phyloP scores from a whole-genome alignment of 345 rosid genomes.

The Eucalyptus cloeziana region DNA sequence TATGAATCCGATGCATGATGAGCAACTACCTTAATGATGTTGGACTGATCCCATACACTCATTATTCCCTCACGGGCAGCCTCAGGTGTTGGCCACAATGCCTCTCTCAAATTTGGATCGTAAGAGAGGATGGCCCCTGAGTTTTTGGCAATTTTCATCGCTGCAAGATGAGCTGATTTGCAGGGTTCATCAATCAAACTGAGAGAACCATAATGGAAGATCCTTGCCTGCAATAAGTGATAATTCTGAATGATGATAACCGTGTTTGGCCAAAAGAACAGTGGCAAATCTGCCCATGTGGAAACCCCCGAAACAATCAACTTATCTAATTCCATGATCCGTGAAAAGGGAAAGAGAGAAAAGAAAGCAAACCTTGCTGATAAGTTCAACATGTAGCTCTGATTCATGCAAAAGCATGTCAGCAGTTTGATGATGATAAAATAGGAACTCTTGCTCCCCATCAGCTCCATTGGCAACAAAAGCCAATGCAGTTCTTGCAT shows the following conservation, averaged over 20 bases:
- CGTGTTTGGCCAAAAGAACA: background rate
- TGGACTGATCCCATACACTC: slow-evolving; percentile 87
- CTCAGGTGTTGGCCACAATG: slow-evolving; percentile 81
- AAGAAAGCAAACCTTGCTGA: slow-evolving; percentile 39
- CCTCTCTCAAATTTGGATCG: slow-evolving; percentile 90
- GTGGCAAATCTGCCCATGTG: background rate
- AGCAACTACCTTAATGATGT: slow-evolving; percentile 68
- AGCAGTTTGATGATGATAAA: slow-evolving; percentile 93
- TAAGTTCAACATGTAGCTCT: slow-evolving; percentile 56
- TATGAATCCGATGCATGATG: background rate
- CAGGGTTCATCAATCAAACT: slow-evolving; percentile 93
- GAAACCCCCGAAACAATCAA: background rate
- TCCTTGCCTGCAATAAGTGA: slow-evolving; percentile 47
- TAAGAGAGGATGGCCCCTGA: slow-evolving; percentile 81
- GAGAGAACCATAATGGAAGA: slow-evolving; percentile 93
- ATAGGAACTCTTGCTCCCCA: slow-evolving; percentile 94
- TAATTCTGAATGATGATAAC: background rate
- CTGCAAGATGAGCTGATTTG: slow-evolving; percentile 82
- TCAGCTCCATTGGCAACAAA: slow-evolving; percentile 82
- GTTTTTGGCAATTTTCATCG: slow-evolving; percentile 60
- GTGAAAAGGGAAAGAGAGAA: background rate
- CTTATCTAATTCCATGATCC: background rate
- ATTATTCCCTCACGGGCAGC: slow-evolving; percentile 72
- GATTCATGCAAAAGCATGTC: slow-evolving; percentile 88
- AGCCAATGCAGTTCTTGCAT: slow-evolving; percentile 83